phyloP scores from a whole-genome alignment of 169 alveolate species.

The Plasmodium knowlesi region DNA sequence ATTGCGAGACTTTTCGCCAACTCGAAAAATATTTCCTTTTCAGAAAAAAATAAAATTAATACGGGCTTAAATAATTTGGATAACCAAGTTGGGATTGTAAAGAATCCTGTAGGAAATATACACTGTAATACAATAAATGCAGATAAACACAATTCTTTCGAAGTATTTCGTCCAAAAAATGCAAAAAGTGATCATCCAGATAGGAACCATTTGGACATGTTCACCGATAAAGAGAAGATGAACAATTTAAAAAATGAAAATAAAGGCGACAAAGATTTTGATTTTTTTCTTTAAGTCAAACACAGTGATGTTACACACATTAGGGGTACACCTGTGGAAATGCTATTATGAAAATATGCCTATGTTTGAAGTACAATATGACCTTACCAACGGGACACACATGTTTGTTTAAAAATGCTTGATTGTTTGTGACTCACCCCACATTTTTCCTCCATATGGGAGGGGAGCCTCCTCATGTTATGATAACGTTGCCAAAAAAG shows the following conservation, averaged over 20 bases:
- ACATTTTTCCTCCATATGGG: background rate
- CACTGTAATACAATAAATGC: background rate
- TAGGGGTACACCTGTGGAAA: background rate
- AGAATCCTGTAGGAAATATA: background rate
- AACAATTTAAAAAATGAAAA: slow-evolving; percentile 3
- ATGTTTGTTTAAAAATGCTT: background rate
- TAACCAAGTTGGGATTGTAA: background rate
- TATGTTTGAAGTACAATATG: background rate
- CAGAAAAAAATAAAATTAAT: slow-evolving; percentile 20
- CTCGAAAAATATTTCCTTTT: slow-evolving; percentile 75
- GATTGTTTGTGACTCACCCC: background rate
- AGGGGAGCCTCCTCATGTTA: background rate
- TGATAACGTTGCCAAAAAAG: background rate
- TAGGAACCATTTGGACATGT: background rate
- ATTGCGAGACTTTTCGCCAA: slow-evolving; percentile 83
- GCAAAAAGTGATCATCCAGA: background rate
- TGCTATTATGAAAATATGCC: background rate
- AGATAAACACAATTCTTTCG: slow-evolving; percentile 9
- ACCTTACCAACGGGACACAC: background rate
- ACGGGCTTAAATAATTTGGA: slow-evolving; percentile 2
- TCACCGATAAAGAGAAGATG: background rate
- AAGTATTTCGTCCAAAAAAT: background rate
- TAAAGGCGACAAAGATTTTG: slow-evolving; percentile 5
- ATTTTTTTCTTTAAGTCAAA: slow-evolving; percentile 12
- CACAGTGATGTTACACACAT: background rate